Evolutionary conservation across 352 stramenopile genomes (phyloP), one percentile per base, ranked within the genome.

Genomic region (Aphanomyces invadans): DNA sequence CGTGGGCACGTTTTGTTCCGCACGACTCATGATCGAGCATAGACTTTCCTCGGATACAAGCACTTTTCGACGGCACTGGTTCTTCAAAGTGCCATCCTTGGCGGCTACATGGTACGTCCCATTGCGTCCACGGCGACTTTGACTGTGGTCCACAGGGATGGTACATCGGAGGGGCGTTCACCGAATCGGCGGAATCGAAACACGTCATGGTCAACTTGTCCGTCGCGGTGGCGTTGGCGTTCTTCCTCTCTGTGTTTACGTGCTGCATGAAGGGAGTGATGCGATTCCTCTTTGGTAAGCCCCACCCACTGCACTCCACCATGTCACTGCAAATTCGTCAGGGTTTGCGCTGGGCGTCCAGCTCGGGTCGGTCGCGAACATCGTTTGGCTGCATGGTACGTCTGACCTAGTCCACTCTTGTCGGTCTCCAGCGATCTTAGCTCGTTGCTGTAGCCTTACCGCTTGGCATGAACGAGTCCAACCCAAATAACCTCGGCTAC

Each of bases 11-110:
- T n/a, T n/a, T 26, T 23, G 11, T 32, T 28, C 26, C 26, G 2
- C n/a, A n/a, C n/a, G n/a, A n/a, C n/a, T n/a, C n/a, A n/a, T n/a
- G n/a, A n/a, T n/a, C n/a, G 28, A 7, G 7, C 31, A 26, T 67
- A 67, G 60, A 67, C 60, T 10, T 67, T 67, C 54, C 11, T 48
- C n/a, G 60, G 60, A 9, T 67, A 67, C 60, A 67, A 67, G 23
- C 60, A 67, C 49, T 67, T 67, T 42, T 51, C 60, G 25, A 67
- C 60, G 21, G 31, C 60, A 23, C 60, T 67, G 5, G 42, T 59
- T 1, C 32, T 67, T 10, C 60, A 67, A 59, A 44, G 42, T 26
- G 60, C 60, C 23, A 67, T 67, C 28, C 60, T 67, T 19, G 60
- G 60, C 12, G 46, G 60, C 45, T 67, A 60, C 49, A 19, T 67